These are phyloP conservation scores for Cyclostephanos invisitatus DNA, from an alignment of 108 stramenopile species.

Conservation along the genomic window DNA sequence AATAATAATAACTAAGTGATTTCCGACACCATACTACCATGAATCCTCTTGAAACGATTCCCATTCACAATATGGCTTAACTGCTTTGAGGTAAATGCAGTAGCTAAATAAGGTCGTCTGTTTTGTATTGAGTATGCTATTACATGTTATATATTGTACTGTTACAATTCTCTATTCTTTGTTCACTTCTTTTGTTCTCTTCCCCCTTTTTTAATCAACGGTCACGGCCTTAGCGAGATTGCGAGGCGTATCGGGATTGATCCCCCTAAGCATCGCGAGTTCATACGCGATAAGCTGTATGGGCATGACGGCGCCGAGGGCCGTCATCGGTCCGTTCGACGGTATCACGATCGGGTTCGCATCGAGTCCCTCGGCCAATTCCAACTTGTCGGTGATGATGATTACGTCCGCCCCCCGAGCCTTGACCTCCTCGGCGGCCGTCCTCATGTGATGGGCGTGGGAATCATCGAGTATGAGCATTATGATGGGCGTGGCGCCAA, in stretches of 20 bases:
- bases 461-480: conserved; percentile 98
- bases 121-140: no score
- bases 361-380: conserved; percentile 89
- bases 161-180: not conserved
- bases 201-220: conserved; percentile 76
- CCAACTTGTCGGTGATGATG: conserved; percentile 70
- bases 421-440: conserved; percentile 94
- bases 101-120: no score
- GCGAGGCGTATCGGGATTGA: conserved; percentile 98
- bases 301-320: conserved; percentile 92
- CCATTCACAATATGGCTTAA: no score
- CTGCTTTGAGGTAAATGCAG: no score
- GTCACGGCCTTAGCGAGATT: conserved; percentile 99
- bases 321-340: conserved; percentile 94
- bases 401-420: conserved; percentile 97
- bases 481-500: conserved; percentile 98
- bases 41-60: no score
- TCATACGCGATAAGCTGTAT: conserved; percentile 98
- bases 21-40: no score
- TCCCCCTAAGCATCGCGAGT: conserved; percentile 94
- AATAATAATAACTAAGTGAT: not conserved
- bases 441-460: conserved; percentile 94
- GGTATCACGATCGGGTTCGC: conserved; percentile 93
- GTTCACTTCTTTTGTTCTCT: not conserved
- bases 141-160: not conserved